phyloP scores from a whole-genome alignment of 2,329 filamentous ascomycete species.

The Periconia sp. region DNA sequence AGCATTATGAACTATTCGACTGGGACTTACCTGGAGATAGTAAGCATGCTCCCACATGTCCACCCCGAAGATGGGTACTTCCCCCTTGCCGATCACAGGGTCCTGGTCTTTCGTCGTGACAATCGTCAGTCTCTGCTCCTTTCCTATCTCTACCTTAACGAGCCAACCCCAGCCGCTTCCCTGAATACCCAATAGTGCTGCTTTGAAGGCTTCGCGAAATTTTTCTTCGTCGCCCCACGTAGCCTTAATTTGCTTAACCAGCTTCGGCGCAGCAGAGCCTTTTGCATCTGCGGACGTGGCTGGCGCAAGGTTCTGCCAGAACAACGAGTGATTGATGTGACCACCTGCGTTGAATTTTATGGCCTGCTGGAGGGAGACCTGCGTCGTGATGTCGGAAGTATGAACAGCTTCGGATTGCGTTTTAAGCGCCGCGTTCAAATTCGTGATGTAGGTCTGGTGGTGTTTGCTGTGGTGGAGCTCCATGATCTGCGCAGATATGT shows the following conservation, averaged over 20 bases:
- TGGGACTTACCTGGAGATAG: constrained; percentile 71
- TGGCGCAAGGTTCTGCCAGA: constrained; percentile 84
- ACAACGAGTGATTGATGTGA: constrained; percentile 91
- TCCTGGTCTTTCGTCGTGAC: constrained; percentile 89
- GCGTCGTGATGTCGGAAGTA: constrained; percentile 65
- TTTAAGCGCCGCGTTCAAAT: constrained; percentile 71
- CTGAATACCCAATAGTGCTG: constrained; percentile 72
- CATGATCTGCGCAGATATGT: constrained; percentile 81
- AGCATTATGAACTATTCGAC: too few species aligned
- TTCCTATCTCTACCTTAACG: constrained; percentile 67
- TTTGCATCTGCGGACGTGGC: constrained; percentile 64
- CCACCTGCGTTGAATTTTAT: constrained; percentile 91
- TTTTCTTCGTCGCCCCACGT: constrained; percentile 72
- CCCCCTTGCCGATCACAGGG: constrained; percentile 66
- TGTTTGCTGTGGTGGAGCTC: constrained; percentile 80
- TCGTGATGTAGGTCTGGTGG: constrained; percentile 79
- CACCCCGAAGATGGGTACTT: constrained; percentile 75
- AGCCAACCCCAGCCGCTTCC: constrained; percentile 92
- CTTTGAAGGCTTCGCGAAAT: constrained; percentile 71
- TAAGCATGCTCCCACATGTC: constrained; percentile 97
- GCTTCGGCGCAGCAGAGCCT: constrained; percentile 59
- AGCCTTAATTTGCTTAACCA: constrained; percentile 66
- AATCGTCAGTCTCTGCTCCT: constrained; percentile 64
- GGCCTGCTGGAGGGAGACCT: constrained; percentile 70
- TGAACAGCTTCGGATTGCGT: constrained; percentile 64